Evolutionary conservation across 495 filamentous ascomycete genomes (phyloP), one percentile per base, ranked within the genome.

Genomic region (Echria macrotheca): DNA sequence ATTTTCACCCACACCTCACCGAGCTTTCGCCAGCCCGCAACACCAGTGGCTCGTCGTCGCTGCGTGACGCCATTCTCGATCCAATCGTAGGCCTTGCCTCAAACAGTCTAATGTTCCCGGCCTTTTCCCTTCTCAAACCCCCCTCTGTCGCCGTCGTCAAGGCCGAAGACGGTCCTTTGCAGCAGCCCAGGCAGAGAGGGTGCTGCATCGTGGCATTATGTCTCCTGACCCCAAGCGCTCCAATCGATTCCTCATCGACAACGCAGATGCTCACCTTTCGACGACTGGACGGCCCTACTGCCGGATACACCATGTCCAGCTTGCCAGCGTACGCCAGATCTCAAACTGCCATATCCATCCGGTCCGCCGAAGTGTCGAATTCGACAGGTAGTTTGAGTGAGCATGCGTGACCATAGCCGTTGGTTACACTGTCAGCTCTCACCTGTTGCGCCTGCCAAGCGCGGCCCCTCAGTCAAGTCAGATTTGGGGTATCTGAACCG

Each of bases 1-100:
- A 42, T 60, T 60, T 56, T 45, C 26, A 45, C 15, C 38, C 44
- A 42, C 37, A 49, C 47, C 54, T 47, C 32, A 56, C 26, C 23
- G 18, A 46, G 17, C 26, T 12, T 19, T 23, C 21, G 18, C 33
- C 24, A 44, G 28, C 43, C 40, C 25, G 42, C 46, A 49, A 14
- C 37, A 15, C 26, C 37, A 22, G 28, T 53, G 43, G 35, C 36
- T 40, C 52, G 45, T 24, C 23, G 24, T 29, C 41, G 53, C 44
- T 53, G 25, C 24, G 7, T 36, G 54, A 54, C 47, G 44, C 50
- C 44, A 50, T 52, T 36, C 26, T 37, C 37, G 50, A 25, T 25
- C 26, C 58, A 52, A 47, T 49, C 29, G 36, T 49, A 29, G 28
- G 28, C 48, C 39, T 38, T 50, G 45, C 48, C 45, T 44, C 33